Conservation (phyloP, 768 basidiomycete species). For the Fibroporia radiculosa region DNA sequence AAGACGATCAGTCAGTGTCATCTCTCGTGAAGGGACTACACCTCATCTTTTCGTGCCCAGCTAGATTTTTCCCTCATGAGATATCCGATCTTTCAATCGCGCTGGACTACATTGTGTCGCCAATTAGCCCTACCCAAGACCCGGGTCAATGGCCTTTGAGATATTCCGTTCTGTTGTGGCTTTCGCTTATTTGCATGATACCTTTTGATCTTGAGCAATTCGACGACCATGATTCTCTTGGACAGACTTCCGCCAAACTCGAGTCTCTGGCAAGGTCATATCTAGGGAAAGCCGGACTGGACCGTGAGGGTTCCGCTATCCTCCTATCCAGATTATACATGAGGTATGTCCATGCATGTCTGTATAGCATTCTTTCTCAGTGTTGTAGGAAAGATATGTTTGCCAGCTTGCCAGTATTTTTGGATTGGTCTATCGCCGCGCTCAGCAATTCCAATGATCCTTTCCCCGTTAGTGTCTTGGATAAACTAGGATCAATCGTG, state of each 20-base stretch:
- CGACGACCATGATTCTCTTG: constrained; percentile 48
- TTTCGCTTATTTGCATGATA: constrained; percentile 89
- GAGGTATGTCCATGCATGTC: constrained; percentile 41
- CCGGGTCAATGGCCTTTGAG: constrained; percentile 68
- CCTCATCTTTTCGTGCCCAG: constrained; percentile 32
- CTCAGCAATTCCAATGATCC: constrained; percentile 35
- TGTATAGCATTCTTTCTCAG: constrained; percentile 5
- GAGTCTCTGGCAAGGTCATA: constrained; percentile 52
- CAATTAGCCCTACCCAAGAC: constrained; percentile 34
- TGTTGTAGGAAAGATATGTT: constrained; percentile 49
- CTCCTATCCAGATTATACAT: constrained; percentile 78
- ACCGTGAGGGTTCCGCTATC: constrained; percentile 75
- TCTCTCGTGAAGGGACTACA: not conserved
- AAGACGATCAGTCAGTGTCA: constrained; percentile 75
- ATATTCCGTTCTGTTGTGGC: constrained; percentile 82
- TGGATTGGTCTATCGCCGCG: constrained; percentile 36
- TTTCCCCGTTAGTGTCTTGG: constrained; percentile 38
- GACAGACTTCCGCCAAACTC: constrained; percentile 47
- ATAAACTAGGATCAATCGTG: not conserved
- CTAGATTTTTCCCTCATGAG: constrained; percentile 91
- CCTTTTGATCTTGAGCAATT: constrained; percentile 89
- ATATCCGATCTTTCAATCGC: constrained; percentile 74
- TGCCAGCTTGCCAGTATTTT: constrained; percentile 42
- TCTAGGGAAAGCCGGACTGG: constrained; percentile 67
- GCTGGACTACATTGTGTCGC: constrained; percentile 51